Evolutionary conservation across 306 rosid genomes (phyloP).

Genomic region (Vachellia collinsii): DNA sequence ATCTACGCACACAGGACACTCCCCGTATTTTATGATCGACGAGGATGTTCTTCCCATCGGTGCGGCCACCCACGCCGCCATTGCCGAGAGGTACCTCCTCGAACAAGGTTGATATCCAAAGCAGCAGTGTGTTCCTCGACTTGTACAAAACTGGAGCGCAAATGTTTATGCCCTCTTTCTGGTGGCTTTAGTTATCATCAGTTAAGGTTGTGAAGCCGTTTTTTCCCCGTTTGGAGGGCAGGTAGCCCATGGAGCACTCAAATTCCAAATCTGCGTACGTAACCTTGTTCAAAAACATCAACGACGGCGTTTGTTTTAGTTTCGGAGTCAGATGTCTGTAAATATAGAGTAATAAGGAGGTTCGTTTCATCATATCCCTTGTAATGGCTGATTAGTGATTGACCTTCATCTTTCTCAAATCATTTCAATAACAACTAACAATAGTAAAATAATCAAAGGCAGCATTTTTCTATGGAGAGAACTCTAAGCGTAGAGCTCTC

Average conservation of each 20-base stretch:
- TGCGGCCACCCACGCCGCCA: constrained; percentile 79
- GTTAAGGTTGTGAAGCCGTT: constrained; percentile 13
- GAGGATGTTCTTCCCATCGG: constrained; percentile 80
- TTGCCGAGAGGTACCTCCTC: constrained; percentile 86
- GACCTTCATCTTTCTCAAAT: neutral
- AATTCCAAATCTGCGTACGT: neutral
- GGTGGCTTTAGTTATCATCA: neutral
- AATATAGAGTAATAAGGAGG: constrained; percentile 25
- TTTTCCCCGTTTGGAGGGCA: constrained; percentile 2
- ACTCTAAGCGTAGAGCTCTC: too few relatives aligned
- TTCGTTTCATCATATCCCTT: neutral
- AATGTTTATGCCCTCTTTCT: constrained; percentile 5
- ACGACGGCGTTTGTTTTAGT: neutral
- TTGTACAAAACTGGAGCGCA: constrained; percentile 30
- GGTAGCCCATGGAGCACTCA: constrained; percentile 17
- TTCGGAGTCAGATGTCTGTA: constrained; percentile 28
- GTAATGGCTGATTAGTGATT: neutral
- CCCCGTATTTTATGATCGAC: constrained; percentile 87
- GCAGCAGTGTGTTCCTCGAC: constrained; percentile 1
- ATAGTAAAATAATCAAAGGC: too few relatives aligned
- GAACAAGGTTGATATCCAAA: constrained; percentile 44
- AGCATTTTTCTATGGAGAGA: too few relatives aligned
- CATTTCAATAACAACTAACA: too few relatives aligned
- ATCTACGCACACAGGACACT: constrained; percentile 59
- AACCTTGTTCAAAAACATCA: neutral